Base-by-base conservation (phyloP, 1,284 basidiomycete species). In the Wolfiporia cocos region DNA sequence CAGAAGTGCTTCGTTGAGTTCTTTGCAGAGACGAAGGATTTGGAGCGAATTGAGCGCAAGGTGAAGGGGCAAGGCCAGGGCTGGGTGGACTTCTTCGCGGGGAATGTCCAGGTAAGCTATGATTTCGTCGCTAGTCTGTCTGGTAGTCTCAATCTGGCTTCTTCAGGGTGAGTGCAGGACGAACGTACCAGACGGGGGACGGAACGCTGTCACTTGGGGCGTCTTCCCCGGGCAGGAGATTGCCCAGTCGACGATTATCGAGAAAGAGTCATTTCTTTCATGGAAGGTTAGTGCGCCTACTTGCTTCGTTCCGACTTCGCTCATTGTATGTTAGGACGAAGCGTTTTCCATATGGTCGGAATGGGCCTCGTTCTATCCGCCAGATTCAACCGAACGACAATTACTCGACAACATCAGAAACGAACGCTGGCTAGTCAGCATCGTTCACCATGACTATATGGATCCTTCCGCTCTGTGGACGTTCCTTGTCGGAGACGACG, bases 1-100 rank as follows among this genome's bases (percentile, higher is more conserved):
- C 96, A 99, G 64, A 99, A 99, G 65, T 78, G 87, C 3, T 99
- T 98, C 59, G 92, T 98, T 5, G 95, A 99, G 65, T 95, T 98
- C 61, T 99, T 99, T 59, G 86, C 87, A 30, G 72, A 75, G 36
- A 56, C 67, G 45, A 62, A 71, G 15, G 81, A 86, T 49, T 78
- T 96, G 18, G 69, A 81, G 29, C 57, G 54, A 43, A 72, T 97
- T 29, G 78, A 84, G 58, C 58, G 67, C 45, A 75, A 69, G 50
- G 74, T 90, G 1, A 58, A 69, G 31, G 66, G 68, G 43, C 64
- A 70, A 12, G 81, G 79, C 0, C 61, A 71, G 19, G 82, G 81
- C 14, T 78, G 73, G 71, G 76, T 96, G 33, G 85, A 88, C 56
- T 92, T 83, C 62, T 92, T 93, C 62, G 93, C 95, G 1, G 86